Evolutionary conservation across 495 filamentous ascomycete genomes (phyloP), one percentile per base, ranked within the genome.

Genomic region (Xylona heveae): DNA sequence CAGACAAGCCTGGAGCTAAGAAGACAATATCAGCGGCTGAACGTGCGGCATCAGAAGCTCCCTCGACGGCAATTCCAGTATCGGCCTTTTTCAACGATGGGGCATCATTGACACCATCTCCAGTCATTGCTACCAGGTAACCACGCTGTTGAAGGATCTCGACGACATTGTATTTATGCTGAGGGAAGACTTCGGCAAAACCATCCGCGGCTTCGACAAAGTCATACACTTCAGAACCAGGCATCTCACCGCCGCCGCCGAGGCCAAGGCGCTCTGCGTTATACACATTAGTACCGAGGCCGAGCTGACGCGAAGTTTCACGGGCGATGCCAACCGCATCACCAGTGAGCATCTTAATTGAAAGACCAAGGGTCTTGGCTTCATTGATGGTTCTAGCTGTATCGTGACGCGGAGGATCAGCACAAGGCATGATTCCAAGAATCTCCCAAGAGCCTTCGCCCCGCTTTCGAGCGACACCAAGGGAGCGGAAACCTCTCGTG

Each of bases 131-230:
- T 54, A 90, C 84, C 24, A 93, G 63, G 63, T 91, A 85, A 43
- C 84, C 84, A 63, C 84, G 78, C 57, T 92, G 78, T 57, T 94
- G 84, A 19, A 94, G 72, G 58, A 92, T 90, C 54, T 91, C 78
- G 42, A 94, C 84, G 46, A 94, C 84, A 42, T 91, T 83, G 57
- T 85, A 91, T 64, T 94, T 94, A 62, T 94, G 84, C 56, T 94
- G 81, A 35, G 84, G 84, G 64, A 91, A 94, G 25, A 93, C 84
- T 54, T 93, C 84, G 44, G 77, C 77, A 53, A 91, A 91, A 52
- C 83, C 83, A 66, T 93, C 83, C 29, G 83, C 83, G 57, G 69
- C 78, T 62, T 91, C 82, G 39, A 90, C 83, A 59, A 90, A 88
- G 55, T 91, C 81, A 53, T 84, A 83, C 31, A 91, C 70, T 53